Base-by-base conservation (phyloP, 495 filamentous ascomycete species). In the Trichoderma virens region DNA sequence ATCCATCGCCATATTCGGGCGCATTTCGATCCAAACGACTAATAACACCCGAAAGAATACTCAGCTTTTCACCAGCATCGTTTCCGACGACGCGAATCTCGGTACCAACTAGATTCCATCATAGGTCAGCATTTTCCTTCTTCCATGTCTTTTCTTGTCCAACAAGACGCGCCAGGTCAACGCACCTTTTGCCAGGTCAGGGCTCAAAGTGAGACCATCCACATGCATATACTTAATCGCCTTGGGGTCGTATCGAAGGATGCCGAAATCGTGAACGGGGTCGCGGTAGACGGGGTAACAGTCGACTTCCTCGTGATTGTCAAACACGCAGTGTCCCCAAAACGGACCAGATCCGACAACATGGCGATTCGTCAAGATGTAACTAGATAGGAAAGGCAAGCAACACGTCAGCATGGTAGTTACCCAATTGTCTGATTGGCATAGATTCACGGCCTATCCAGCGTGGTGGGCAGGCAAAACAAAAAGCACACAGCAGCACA, bases 61-160 rank as follows among this genome's bases (percentile, higher is more conserved):
- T 96, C 63, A 99, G 86, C 80, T 99, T 99, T 72, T 99, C 94
- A 60, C 94, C 94, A 45, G 94, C 94, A 79, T 99, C 94, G 72
- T 99, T 99, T 77, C 94, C 94, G 18, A 99, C 94, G 4, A 99
- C 95, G 66, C 95, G 80, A 67, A 99, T 97, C 75, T 98, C 94
- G 3, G 86, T 85, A 30, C 94, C 94, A 34, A 98, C 94, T 75
- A 56, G 30, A 27, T 13, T 47, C 9, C 20, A 20, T 9, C 43
- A 8, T 38, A 45, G 11, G 54, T 60, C 75, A 63, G 65, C 61
- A n/a, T 8, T 14, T 16, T 32, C 62, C 25, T 43, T 35, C 59
- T 18, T 23, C 31, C 5, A 16, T 30, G 13, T 14, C 31, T 35
- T 6, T 60, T 20, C 32, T 5, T 35, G 18, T 23, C 20, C 23